Evolutionary conservation across 2,329 filamentous ascomycete species (phyloP).

Genomic region (Fusarium sacchari): DNA sequence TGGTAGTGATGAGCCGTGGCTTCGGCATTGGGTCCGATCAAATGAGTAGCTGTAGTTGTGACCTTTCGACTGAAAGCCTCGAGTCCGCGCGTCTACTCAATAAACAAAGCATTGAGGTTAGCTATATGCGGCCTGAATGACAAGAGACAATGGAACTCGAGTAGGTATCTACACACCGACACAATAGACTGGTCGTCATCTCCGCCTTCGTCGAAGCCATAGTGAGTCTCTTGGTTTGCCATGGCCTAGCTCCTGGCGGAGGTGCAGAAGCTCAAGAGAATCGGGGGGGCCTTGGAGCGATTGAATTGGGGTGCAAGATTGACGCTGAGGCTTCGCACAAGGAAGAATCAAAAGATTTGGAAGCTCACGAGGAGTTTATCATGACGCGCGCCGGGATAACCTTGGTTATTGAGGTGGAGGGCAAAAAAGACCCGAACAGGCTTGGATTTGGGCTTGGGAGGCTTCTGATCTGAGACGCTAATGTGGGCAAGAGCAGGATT

Average conservation of each 20-base stretch:
- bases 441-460: slow-evolving; percentile 23
- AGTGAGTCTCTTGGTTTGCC: slow-evolving; percentile 56
- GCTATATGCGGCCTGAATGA: slow-evolving; percentile 23
- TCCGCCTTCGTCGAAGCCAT: slow-evolving; percentile 57
- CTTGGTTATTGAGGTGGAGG: slow-evolving; percentile 34
- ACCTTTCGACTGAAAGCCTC: slow-evolving; percentile 96
- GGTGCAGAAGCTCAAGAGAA: slow-evolving; percentile 38
- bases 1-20: slow-evolving; percentile 77
- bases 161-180: slow-evolving; percentile 48
- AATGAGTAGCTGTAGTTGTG: slow-evolving; percentile 88
- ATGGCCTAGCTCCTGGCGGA: slow-evolving; percentile 49
- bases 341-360: slow-evolving; percentile 39
- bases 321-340: slow-evolving; percentile 21
- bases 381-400: slow-evolving; percentile 45
- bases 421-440: slow-evolving; percentile 29
- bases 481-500: slow-evolving; percentile 27
- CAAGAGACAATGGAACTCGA: slow-evolving; percentile 30
- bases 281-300: slow-evolving; percentile 26
- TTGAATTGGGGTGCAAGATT: slow-evolving; percentile 23
- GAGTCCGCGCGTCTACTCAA: slow-evolving; percentile 78
- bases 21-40: slow-evolving; percentile 75
- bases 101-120: slow-evolving; percentile 29
- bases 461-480: slow-evolving; percentile 39
- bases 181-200: slow-evolving; percentile 61
- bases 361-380: slow-evolving; percentile 41